A percentile compares a stretch with the other conserved stretches of the same genome.
These are phyloP conservation scores for Bryum argenteum DNA, from an alignment of 225 moss, liverwort and hornwort genomes.

Conservation along the genomic window DNA sequence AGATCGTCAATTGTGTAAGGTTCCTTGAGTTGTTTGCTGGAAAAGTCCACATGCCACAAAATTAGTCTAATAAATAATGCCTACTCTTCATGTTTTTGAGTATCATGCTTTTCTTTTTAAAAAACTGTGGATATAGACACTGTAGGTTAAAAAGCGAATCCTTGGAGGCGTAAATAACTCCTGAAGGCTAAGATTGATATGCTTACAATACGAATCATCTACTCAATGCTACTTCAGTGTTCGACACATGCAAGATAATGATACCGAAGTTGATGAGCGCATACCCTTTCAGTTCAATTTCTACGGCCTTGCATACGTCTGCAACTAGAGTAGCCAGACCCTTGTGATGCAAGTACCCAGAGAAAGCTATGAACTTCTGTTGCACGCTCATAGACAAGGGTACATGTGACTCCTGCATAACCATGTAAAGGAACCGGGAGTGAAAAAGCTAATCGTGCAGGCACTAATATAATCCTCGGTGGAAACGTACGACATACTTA, in stretches of 20 bases:
- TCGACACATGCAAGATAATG: not conserved
- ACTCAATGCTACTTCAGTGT: not conserved
- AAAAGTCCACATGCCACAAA: conserved; percentile 9
- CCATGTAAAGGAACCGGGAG: not conserved
- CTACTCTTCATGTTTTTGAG: not conserved
- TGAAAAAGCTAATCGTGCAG: not conserved
- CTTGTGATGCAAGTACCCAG: conserved; percentile 72
- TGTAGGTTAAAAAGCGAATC: not conserved
- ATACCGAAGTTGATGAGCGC: not conserved
- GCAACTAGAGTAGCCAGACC: conserved; percentile 58
- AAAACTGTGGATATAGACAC: conserved; percentile 1
- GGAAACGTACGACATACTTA: not conserved
- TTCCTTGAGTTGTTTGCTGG: conserved; percentile 61
- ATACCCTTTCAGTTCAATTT: conserved; percentile 63
- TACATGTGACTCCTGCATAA: conserved; percentile 59
- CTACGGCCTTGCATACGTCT: conserved; percentile 66
- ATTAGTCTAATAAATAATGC: not conserved
- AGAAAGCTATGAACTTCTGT: conserved; percentile 79
- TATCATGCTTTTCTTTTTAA: too few species aligned
- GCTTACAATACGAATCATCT: not conserved
- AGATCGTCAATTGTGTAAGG: conserved; percentile 68
- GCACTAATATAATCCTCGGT: not conserved
- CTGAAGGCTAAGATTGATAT: not conserved
- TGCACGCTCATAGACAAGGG: conserved; percentile 77
- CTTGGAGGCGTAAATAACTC: not conserved